phyloP scores from a whole-genome alignment of 108 stramenopile species.

The Cyclotella cryptica region DNA sequence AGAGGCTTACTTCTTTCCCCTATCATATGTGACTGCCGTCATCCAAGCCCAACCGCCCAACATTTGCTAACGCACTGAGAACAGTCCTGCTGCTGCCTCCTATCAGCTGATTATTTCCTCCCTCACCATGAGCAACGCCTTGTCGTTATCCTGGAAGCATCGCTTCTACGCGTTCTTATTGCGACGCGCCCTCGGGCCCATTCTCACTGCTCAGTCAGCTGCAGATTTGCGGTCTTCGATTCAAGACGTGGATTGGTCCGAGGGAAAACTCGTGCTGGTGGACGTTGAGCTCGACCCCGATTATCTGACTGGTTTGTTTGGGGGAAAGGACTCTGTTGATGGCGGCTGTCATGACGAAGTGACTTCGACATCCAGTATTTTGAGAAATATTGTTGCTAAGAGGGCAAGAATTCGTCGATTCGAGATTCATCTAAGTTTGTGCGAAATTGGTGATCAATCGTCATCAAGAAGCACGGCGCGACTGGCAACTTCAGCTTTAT shows the following conservation, averaged over 20 bases:
- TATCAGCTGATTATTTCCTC: neutral
- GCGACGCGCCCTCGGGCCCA: constrained; percentile 72
- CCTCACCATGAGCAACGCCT: neutral
- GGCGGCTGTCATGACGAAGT: neutral
- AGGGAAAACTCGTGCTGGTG: constrained; percentile 66
- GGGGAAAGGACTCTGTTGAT: neutral
- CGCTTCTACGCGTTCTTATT: constrained; percentile 79
- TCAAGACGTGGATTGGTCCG: constrained; percentile 69
- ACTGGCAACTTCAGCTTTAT: constrained; percentile 28
- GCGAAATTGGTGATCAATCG: constrained; percentile 12
- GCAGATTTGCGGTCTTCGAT: constrained; percentile 67
- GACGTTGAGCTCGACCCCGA: constrained; percentile 67
- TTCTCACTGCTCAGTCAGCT: constrained; percentile 58
- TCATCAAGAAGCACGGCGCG: constrained; percentile 24
- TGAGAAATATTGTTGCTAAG: constrained; percentile 17
- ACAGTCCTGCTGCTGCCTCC: neutral
- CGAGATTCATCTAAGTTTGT: constrained; percentile 24
- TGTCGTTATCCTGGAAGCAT: constrained; percentile 62
- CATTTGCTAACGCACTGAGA: too few species aligned
- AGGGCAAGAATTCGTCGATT: constrained; percentile 25
- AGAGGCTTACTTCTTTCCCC: too few species aligned
- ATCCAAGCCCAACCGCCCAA: too few species aligned
- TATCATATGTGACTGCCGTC: too few species aligned
- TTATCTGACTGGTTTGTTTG: constrained; percentile 47
- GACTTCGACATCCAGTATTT: neutral